Base-by-base conservation (phyloP, 306 rosid genomes). In the Citrullus amarus region DNA sequence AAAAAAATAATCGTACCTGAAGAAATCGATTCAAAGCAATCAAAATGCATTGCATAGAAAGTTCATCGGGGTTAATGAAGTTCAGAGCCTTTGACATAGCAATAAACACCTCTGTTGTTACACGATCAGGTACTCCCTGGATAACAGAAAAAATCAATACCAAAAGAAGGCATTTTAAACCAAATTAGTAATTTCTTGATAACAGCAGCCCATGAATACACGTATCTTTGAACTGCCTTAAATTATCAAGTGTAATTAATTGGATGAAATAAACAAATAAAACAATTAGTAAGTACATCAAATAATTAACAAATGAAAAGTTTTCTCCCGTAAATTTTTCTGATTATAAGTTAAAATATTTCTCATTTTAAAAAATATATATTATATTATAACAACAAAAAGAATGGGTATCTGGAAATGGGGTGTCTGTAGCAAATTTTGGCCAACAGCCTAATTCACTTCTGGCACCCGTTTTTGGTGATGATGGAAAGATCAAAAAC, bases 51-150 rank as follows among this genome's bases (percentile, higher is more conserved):
- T 95, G 98, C 98, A 95, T 95, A 72, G 98, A 95, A 85, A 95
- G 96, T 88, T 95, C 98, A 82, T 95, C 96, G 25, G 98, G 98
- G 78, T 95, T 95, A 82, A 95, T 95, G 84, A 95, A 92, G 88
- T 95, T 95, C 80, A 95, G 91, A 12, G 98, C 98, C 89, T 95
- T 95, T 75, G 98, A 92, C 98, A 95, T 95, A 72, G 98, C 98
- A 89, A 95, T 89, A 81, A 95, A 95, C 80, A 95, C 98, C 88
- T 95, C 98, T n/a, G 92, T 88, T 60, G 97, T 90, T 77, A 95
- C 98, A 28, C 97, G 91, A 41, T 92, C 97, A 55, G 98, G 98
- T 79, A 95, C 44, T 69, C 97, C 98, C 98, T 95, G 84, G 9
- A 81, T 79, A 60, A 54, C 57, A 80, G 12, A 71, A 76, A 82